Percentiles rank a stretch among this genome's conserved stretches.
phyloP scores from a whole-genome alignment of 257 asterid genomes.

The Marsdenia floribunda region DNA sequence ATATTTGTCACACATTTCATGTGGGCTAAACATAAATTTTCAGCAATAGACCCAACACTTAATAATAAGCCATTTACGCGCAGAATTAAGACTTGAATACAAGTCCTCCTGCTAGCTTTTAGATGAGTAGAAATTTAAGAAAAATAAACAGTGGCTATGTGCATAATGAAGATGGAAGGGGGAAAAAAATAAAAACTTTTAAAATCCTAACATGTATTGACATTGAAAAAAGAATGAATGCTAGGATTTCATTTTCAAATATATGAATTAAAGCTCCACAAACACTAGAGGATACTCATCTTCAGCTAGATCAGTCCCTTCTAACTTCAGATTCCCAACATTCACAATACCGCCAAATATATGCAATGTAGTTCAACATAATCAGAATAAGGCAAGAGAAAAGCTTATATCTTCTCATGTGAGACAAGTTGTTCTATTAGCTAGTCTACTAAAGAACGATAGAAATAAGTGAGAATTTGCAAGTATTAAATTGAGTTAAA shows the following conservation, averaged over 20 bases:
- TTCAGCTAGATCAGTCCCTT: constrained; percentile 68
- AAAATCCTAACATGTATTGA: background rate
- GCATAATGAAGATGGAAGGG: background rate
- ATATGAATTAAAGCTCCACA: constrained; percentile 11
- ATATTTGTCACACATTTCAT: too few species aligned
- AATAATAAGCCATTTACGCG: too few species aligned
- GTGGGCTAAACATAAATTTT: too few species aligned
- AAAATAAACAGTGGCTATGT: too few species aligned
- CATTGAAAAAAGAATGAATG: background rate
- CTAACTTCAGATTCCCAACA: constrained; percentile 74
- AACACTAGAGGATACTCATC: constrained; percentile 64
- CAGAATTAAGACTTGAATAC: too few species aligned
- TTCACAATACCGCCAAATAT: constrained; percentile 89
- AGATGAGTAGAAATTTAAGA: too few species aligned
- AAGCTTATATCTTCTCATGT: background rate
- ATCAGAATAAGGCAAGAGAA: constrained; percentile 10
- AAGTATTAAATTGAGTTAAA: too few species aligned
- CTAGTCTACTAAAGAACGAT: background rate
- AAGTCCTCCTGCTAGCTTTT: too few species aligned
- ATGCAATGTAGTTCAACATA: constrained; percentile 34
- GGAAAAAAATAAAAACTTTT: too few species aligned
- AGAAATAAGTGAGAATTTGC: background rate
- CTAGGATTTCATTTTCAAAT: background rate
- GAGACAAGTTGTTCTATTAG: background rate
- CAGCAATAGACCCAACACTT: too few species aligned